These are phyloP conservation scores for Leccinum disarticulatum DNA, from an alignment of 768 basidiomycete species.

Conservation along the genomic window DNA sequence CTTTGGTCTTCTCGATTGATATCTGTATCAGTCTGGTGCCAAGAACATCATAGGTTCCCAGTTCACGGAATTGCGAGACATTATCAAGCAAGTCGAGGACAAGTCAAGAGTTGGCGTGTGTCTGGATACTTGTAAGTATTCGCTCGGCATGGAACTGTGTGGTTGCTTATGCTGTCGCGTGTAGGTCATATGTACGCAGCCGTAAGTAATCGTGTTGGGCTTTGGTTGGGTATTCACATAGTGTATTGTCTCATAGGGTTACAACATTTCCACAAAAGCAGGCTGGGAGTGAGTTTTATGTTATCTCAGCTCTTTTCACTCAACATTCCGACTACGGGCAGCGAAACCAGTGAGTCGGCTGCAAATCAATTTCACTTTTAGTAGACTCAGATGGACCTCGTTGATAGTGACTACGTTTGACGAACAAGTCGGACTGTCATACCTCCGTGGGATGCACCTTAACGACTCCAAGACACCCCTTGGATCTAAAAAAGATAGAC, in stretches of 20 bases:
- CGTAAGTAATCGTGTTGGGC: constrained; percentile 52
- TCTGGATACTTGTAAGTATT: constrained; percentile 74
- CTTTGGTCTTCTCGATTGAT: not conserved
- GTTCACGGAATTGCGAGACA: constrained; percentile 64
- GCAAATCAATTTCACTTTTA: not conserved
- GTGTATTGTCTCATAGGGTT: constrained; percentile 48
- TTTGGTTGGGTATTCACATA: not conserved
- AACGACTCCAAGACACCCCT: constrained; percentile 77
- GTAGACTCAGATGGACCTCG: not conserved
- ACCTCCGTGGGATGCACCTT: constrained; percentile 80
- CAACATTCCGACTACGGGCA: constrained; percentile 7
- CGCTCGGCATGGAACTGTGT: not conserved
- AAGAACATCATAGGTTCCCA: constrained; percentile 76
- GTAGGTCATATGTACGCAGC: constrained; percentile 79
- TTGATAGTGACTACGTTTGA: constrained; percentile 64
- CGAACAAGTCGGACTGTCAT: constrained; percentile 62
- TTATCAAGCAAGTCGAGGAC: constrained; percentile 69
- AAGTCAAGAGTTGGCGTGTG: constrained; percentile 80
- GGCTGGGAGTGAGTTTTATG: constrained; percentile 61
- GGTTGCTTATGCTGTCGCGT: not conserved
- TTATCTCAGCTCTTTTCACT: not conserved
- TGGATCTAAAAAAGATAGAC: constrained; percentile 70
- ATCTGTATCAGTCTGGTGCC: constrained; percentile 59
- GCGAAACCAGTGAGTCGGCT: constrained; percentile 24
- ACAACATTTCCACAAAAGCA: constrained; percentile 72